phyloP scores from a whole-genome alignment of 75 land plant genomes.

The Azolla pinnata region DNA sequence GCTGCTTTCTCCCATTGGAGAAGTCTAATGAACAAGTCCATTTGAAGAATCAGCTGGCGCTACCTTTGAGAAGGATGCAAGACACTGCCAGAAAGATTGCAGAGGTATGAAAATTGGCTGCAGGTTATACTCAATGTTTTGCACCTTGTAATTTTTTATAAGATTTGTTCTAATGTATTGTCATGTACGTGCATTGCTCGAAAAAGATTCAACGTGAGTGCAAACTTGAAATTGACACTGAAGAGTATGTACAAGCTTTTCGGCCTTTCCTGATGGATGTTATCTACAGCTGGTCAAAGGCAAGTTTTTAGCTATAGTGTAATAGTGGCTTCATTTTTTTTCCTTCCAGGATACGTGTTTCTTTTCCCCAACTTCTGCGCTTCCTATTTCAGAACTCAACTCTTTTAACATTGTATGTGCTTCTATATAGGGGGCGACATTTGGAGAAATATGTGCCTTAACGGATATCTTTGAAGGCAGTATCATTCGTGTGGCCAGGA shows the following conservation, averaged over 20 bases:
- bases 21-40: conserved; percentile 79
- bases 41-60: conserved; percentile 72
- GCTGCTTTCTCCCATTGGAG: conserved; percentile 88
- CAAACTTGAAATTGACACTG: conserved; percentile 78
- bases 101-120: too few species aligned
- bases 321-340: not conserved
- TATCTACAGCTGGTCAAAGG: conserved; percentile 95
- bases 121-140: too few species aligned
- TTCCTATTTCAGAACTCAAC: too few species aligned
- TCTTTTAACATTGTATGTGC: too few species aligned
- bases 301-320: conserved; percentile 12
- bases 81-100: conserved; percentile 87
- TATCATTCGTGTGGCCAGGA: conserved; percentile 76
- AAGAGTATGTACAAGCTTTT: conserved; percentile 71
- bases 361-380: too few species aligned
- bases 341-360: not conserved
- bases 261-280: conserved; percentile 91
- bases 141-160: too few species aligned
- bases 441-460: conserved; percentile 77
- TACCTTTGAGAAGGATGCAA: conserved; percentile 79
- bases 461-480: conserved; percentile 98
- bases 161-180: too few species aligned
- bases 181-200: too few species aligned
- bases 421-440: conserved; percentile 74
- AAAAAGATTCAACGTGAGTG: conserved; percentile 83